A percentile compares a stretch with the other conserved stretches of the same genome.
Evolutionary conservation across 2,329 filamentous ascomycete genomes (phyloP).

Genomic region (Aspergillus sp.): DNA sequence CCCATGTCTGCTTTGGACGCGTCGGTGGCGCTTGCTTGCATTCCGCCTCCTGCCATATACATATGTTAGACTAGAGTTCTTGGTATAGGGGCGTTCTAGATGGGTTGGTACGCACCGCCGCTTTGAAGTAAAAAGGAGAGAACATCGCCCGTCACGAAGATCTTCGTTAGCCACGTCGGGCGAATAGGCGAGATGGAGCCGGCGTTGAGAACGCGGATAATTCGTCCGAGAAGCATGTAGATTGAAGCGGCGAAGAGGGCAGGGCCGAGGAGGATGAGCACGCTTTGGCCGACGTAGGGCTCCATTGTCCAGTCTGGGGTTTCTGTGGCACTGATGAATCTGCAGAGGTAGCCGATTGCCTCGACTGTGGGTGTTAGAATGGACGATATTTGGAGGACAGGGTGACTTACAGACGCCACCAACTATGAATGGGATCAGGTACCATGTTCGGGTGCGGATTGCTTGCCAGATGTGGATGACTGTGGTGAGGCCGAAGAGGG

Average conservation of each 20-base stretch:
- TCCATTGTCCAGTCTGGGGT: constrained; percentile 13
- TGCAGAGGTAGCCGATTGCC: constrained; percentile 11
- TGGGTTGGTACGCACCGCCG: constrained; percentile 17
- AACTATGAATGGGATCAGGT: constrained; percentile 29
- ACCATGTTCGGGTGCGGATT: constrained; percentile 26
- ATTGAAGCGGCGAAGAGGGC: constrained; percentile 39
- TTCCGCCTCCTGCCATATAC: constrained; percentile 15
- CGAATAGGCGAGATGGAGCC: constrained; percentile 34
- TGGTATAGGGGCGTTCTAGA: neutral
- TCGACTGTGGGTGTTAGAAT: neutral
- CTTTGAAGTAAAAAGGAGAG: constrained; percentile 34
- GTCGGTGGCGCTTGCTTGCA: constrained; percentile 10
- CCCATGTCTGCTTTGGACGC: constrained; percentile 12
- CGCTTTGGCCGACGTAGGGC: constrained; percentile 8
- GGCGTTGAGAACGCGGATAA: constrained; percentile 33
- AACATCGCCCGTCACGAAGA: constrained; percentile 36
- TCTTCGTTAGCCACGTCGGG: constrained; percentile 38
- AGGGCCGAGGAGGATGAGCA: constrained; percentile 8
- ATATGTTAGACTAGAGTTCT: no score
- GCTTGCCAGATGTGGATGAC: constrained; percentile 24
- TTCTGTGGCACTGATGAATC: constrained; percentile 5
- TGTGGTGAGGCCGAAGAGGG: constrained; percentile 21
- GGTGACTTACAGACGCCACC: constrained; percentile 37
- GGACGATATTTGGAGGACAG: neutral
- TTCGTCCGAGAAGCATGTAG: constrained; percentile 42